These are phyloP conservation scores for Haberlea rhodopensis DNA, from an alignment of 257 asterid species.

Conservation along the genomic window DNA sequence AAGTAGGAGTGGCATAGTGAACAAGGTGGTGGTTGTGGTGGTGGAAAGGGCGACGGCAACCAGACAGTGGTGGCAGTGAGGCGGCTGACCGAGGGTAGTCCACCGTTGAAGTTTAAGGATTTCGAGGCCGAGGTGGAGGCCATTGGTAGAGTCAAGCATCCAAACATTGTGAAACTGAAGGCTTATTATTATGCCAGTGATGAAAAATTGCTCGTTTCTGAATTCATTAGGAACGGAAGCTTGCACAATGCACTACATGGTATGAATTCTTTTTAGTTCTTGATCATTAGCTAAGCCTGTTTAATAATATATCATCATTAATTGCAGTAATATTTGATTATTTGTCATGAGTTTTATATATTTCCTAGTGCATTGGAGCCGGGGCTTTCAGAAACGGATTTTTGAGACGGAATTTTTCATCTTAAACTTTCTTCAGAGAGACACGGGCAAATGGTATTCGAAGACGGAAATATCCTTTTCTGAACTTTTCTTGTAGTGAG, in stretches of 20 bases:
- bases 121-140: conserved; percentile 85
- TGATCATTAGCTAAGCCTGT: not conserved
- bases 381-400: no score
- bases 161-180: conserved; percentile 73
- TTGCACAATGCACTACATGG: conserved; percentile 81
- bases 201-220: conserved; percentile 79
- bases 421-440: no score
- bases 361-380: not conserved
- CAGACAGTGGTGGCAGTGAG: conserved; percentile 67
- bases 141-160: conserved; percentile 70
- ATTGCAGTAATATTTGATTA: not conserved
- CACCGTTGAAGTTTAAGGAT: conserved; percentile 66
- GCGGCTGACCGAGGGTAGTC: conserved; percentile 85
- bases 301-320: not conserved
- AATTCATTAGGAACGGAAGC: conserved; percentile 75
- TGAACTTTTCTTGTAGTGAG: no score
- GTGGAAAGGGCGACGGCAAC: conserved; percentile 43
- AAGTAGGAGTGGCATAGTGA: conserved; percentile 86
- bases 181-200: conserved; percentile 89
- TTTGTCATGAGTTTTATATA: not conserved
- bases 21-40: conserved; percentile 75
- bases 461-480: no score
- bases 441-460: no score
- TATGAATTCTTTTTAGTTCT: conserved; percentile 27
- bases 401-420: no score